These are phyloP conservation scores for Candida berthetii DNA, from an alignment of 805 yeast genomes.

Conservation along the genomic window DNA sequence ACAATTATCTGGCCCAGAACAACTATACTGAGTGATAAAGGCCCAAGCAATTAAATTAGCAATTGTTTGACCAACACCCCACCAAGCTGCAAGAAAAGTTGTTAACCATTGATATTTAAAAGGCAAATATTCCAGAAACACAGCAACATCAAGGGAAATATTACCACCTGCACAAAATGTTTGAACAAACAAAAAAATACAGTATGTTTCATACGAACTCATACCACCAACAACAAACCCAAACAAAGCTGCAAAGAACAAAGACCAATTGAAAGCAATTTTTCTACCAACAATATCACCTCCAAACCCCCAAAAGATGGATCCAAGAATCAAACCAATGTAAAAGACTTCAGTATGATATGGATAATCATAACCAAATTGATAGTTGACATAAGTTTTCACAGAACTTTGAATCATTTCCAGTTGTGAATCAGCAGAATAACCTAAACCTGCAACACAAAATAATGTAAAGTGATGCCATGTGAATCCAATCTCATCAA, in stretches of 20 bases:
- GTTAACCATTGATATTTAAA: slow-evolving; percentile 41
- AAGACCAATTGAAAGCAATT: slow-evolving; percentile 40
- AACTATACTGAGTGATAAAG: slow-evolving; percentile 39
- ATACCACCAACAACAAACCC: slow-evolving; percentile 45
- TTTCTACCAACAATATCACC: slow-evolving; percentile 46
- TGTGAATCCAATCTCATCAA: slow-evolving; percentile 59
- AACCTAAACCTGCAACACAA: slow-evolving; percentile 45
- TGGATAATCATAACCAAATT: slow-evolving; percentile 37
- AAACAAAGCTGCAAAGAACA: slow-evolving; percentile 37
- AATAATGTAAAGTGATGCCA: slow-evolving; percentile 41
- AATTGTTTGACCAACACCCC: slow-evolving; percentile 55
- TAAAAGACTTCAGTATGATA: slow-evolving; percentile 37
- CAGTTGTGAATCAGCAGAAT: slow-evolving; percentile 45
- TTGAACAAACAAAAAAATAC: slow-evolving; percentile 37
- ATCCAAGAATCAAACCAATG: slow-evolving; percentile 43
- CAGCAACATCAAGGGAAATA: slow-evolving; percentile 43
- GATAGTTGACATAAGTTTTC: slow-evolving; percentile 37
- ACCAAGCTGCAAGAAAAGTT: slow-evolving; percentile 45
- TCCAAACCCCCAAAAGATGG: slow-evolving; percentile 44
- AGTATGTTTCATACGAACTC: slow-evolving; percentile 39
- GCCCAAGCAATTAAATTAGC: slow-evolving; percentile 48
- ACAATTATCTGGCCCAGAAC: slow-evolving; percentile 35
- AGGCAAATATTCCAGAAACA: slow-evolving; percentile 45
- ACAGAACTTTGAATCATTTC: slow-evolving; percentile 40
- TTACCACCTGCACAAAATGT: slow-evolving; percentile 47